Base-by-base conservation (phyloP, 225 moss, liverwort and hornwort genomes). In the Takakia lepidozioides region DNA sequence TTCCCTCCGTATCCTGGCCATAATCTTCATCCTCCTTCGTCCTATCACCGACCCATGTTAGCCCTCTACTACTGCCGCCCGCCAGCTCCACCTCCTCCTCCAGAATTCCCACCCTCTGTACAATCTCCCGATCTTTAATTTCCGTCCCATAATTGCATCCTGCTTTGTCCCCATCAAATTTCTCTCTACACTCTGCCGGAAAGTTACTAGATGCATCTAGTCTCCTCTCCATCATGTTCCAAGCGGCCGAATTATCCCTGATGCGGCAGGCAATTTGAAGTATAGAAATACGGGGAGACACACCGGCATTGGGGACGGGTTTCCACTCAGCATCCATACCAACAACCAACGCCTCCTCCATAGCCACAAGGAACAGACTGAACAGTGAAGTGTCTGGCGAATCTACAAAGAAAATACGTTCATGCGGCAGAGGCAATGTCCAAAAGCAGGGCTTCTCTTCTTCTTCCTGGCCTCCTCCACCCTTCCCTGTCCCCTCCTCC, bases 311-410 rank as follows among this genome's bases (percentile, higher is more conserved):
- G 17, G 32, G 56, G 34, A 91, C 76, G 20, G 98, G 98, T 60
- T 90, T 91, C 98, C 98, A 98, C 65, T 98, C 98, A 11, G 98
- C 98, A 55, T 98, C 98, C 80, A 98, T 80, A 20, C 84, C 87
- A 47, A 98, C 71, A 24, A 98, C 37, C 27, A 51, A 17, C 8
- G 98, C 75, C 18, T 75, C 76, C 35, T 81, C 76, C 50, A 98
- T 29, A 21, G 87, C 90, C 19, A 45, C 51, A 43, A 78, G 48
- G 19, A 91, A 62, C 22, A 66, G 64, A 26, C 65, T 55, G 46
- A 85, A 98, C 20, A 74, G 59, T 20, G 75, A 80, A 6, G 82
- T 82, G 25, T 71, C 73, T 15, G 68, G 19, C 2, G 75, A 67
- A 8, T 80, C 62, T 41, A 98, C 85, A 44, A 85, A 85, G 41